Base-by-base conservation (phyloP, 1,284 basidiomycete genomes). In the Athelia psychrophila region DNA sequence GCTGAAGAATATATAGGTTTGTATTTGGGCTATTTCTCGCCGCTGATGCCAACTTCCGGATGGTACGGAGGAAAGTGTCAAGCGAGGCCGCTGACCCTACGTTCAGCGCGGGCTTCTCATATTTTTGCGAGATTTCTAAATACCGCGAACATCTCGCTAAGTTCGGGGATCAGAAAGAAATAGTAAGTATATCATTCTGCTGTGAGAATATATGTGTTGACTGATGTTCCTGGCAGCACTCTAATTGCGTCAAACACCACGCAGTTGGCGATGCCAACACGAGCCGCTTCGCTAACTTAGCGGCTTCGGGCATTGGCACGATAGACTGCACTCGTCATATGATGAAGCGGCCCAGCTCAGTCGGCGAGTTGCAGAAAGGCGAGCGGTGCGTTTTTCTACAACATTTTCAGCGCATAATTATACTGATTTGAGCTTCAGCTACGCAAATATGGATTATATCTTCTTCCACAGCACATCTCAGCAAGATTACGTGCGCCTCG, bases 1-100 rank as follows among this genome's bases (percentile, higher is more conserved):
- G n/a, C 20, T n/a, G 38, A 9, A 54, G 65, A 20, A 56, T n/a
- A n/a, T n/a, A 58, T 24, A 67, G 64, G 19, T 66, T 47, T 38
- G 44, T 68, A 1, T 66, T 62, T 44, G 45, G 19, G 1, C n/a
- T 46, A 27, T 24, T 46, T n/a, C 19, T 46, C 24, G 44, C 20
- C 5, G 22, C 5, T 4, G 44, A 46, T 18, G 44, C 44, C 8
- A 46, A 46, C 22, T 46, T 46, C 24, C 44, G 44, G 5, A 23
- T 46, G 22, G 44, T 27, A n/a, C 19, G 23, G 8, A 23, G n/a
- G 19, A 46, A 24, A 20, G 22, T 23, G 10, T 46, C 44, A 6
- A 46, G 22, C 10, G 24, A 46, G 44, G 22, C 16, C 8, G 24
- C 19, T 12, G 44, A 46, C 44, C 44, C 44, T 6, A 24, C 44